Percentiles rank a stretch among this genome's conserved stretches.
Conservation (phyloP, 116 monocot genomes). For the Phalaenopsis hybrid region DNA sequence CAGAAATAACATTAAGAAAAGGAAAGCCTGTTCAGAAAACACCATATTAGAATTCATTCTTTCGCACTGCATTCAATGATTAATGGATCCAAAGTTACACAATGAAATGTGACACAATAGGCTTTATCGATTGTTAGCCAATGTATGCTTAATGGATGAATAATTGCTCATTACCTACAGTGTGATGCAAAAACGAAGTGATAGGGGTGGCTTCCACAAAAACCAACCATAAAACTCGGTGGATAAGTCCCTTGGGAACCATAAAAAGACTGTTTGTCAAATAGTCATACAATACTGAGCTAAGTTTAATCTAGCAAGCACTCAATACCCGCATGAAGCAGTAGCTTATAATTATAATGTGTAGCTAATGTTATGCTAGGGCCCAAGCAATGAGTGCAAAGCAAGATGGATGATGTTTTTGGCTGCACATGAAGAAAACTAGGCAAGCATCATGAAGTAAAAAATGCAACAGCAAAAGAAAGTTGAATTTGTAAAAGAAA, state of each 20-base stretch:
- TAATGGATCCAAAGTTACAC: background rate
- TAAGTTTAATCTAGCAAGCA: background rate
- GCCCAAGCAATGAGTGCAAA: background rate
- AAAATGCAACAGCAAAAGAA: background rate
- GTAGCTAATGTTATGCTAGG: background rate
- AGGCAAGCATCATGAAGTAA: background rate
- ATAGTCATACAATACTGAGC: background rate
- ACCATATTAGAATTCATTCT: background rate
- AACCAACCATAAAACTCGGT: background rate
- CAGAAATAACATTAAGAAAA: background rate
- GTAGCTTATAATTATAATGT: background rate
- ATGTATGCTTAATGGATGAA: no score
- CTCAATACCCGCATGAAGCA: background rate
- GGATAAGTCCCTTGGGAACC: background rate
- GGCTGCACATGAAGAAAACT: background rate
- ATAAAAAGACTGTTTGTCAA: background rate
- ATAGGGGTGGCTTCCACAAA: background rate
- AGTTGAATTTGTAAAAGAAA: background rate
- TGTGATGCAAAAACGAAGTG: no score
- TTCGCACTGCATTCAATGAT: background rate
- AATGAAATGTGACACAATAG: background rate
- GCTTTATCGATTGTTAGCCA: background rate
- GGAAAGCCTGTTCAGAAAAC: background rate
- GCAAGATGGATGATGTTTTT: background rate
- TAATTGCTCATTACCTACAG: no score